Percentiles rank a stretch among this genome's conserved stretches.
Evolutionary conservation across 2,329 filamentous ascomycete genomes (phyloP).

Genomic region (Nemania bipapillata): DNA sequence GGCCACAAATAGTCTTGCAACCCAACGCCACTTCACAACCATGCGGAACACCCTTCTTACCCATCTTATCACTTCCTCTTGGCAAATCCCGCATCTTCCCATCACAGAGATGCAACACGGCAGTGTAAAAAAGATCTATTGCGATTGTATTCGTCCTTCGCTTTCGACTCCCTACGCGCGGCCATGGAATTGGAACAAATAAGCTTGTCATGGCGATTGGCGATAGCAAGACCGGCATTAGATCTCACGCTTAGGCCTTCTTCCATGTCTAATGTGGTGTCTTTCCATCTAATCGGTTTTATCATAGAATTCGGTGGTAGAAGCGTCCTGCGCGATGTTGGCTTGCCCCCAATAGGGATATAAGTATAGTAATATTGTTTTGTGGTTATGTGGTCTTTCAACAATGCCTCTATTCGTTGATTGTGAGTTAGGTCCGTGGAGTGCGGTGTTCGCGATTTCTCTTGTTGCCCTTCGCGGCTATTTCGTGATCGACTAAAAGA

Average conservation of each 20-base stretch:
- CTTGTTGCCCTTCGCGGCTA: background rate
- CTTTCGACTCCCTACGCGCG: background rate
- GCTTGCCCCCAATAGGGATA: constrained; percentile 17
- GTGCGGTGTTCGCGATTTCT: background rate
- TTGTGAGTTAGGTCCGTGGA: background rate
- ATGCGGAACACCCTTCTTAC: constrained; percentile 7
- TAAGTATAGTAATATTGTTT: constrained; percentile 26
- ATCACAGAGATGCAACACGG: constrained; percentile 25
- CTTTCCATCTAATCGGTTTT: constrained; percentile 4
- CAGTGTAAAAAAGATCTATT: constrained; percentile 45
- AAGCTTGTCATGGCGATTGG: background rate
- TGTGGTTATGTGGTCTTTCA: background rate
- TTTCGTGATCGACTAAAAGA: background rate
- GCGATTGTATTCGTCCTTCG: constrained; percentile 4
- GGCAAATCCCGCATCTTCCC: constrained; percentile 36
- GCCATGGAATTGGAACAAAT: background rate
- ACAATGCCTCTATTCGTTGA: constrained; percentile 2
- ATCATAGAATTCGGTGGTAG: background rate
- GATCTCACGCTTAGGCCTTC: constrained; percentile 9
- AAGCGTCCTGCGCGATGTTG: constrained; percentile 15
- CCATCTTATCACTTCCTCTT: constrained; percentile 28
- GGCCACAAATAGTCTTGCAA: background rate
- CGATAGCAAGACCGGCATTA: background rate
- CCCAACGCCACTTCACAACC: constrained; percentile 16
- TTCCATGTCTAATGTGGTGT: constrained; percentile 29